phyloP scores from a whole-genome alignment of 2,329 filamentous ascomycete genomes.

The Stagonosporopsis vannaccii region DNA sequence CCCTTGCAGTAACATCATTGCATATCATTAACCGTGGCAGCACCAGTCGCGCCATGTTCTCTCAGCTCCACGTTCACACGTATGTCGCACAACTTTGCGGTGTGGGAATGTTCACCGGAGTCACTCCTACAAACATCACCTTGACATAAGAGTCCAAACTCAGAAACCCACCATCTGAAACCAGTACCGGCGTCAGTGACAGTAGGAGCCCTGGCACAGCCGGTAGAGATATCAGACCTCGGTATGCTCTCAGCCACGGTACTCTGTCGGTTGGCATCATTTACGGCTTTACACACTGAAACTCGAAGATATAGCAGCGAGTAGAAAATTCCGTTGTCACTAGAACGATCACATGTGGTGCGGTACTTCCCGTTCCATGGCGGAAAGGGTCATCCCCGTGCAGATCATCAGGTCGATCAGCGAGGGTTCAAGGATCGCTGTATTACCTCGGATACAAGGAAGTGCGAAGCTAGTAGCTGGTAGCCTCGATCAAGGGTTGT shows the following conservation, averaged over 20 bases:
- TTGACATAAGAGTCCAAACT: too few relatives aligned
- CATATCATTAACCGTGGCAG: background rate
- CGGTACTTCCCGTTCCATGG: background rate
- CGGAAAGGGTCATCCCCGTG: constrained; percentile 1
- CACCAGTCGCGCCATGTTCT: too few relatives aligned
- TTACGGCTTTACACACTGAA: background rate
- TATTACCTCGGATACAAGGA: background rate
- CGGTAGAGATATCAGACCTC: background rate
- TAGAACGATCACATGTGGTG: too few relatives aligned
- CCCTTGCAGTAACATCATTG: background rate
- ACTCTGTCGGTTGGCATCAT: background rate
- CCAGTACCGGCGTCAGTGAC: too few relatives aligned
- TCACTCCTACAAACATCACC: too few relatives aligned
- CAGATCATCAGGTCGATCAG: background rate
- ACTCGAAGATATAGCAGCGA: background rate
- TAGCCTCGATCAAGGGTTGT: background rate
- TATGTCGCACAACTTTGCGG: too few relatives aligned
- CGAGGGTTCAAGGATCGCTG: background rate
- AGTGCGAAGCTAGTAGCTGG: background rate
- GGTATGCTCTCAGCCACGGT: background rate
- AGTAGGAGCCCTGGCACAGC: background rate
- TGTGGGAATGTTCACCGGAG: too few relatives aligned
- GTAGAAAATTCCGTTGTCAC: background rate
- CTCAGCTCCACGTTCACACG: too few relatives aligned
- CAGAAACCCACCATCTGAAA: too few relatives aligned